Evolutionary conservation across 2,329 filamentous ascomycete species (phyloP), one percentile per base, ranked within the genome.

Genomic region (Colletotrichum sp.): DNA sequence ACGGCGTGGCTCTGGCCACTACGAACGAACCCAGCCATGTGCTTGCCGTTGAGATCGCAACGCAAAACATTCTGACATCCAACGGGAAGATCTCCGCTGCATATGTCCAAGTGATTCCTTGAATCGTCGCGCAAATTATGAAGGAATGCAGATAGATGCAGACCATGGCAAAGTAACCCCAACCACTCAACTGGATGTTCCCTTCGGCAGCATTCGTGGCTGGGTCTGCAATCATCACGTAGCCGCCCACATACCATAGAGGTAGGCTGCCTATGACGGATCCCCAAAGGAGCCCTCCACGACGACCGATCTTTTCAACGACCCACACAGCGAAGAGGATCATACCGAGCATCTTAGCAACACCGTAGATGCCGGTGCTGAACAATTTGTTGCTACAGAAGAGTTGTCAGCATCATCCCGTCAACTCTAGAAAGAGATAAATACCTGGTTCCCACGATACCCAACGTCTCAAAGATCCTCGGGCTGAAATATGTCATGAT

Each of bases 31-130:
- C 83, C n/a, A 86, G 77, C 85, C 84, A 86, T 2, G 82, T 82
- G 32, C 81, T 81, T 0, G 83, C 83, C 0, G 81, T 84, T 0
- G 82, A 83, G 13, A 84, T 77, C 18, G 83, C 82, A 10, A 82
- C 81, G 72, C 82, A 83, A 4, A 84, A 79, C 83, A 84, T 84
- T 10, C 82, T 80, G 28, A 84, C 82, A 24, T 84, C 82, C n/a
- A 70, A 12, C 14, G 79, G 87, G 83, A 88, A 89, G 71, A 89
- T 89, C 77, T 89, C 87, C 1, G 85, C 85, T 13, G 85, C 85
- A 69, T 87, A 87, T 0, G 86, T 86, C 84, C 85, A 86, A 0
- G 85, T 86, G 70, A 85, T 86, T 2, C 84, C 84, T 73, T 86
- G 84, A 81, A 85, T 86, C 3, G 84, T 84, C 13, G 83, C 83